Conservation (phyloP, 2,329 filamentous ascomycete genomes). For the Onygena corvina region DNA sequence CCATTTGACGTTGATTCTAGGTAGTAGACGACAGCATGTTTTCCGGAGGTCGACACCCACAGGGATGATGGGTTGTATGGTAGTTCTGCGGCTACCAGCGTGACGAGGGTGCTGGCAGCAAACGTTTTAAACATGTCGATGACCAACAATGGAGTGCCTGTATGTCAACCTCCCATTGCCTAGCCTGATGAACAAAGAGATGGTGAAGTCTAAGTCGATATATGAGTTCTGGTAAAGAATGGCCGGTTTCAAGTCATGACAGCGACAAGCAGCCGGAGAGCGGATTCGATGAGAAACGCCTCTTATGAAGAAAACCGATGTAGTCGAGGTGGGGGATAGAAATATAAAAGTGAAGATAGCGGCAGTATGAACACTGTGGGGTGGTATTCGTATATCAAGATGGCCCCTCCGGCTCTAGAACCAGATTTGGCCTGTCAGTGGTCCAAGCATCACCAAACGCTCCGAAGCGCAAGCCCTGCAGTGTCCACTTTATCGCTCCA, state of each 20-base stretch:
- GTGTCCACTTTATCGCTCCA: not conserved
- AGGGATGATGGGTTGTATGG: slow-evolving; percentile 17
- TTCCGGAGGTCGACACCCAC: slow-evolving; percentile 10
- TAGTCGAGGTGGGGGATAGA: not conserved
- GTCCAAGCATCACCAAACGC: not conserved
- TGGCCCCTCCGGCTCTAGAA: not conserved
- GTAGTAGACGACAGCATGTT: slow-evolving; percentile 11
- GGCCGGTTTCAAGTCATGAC: not conserved
- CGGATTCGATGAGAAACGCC: not conserved
- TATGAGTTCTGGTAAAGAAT: not conserved
- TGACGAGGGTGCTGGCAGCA: slow-evolving; percentile 4
- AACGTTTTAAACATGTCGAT: slow-evolving; percentile 12
- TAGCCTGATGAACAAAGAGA: not conserved
- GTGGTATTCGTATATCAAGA: too few relatives aligned
- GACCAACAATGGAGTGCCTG: not conserved
- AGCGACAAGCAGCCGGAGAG: not conserved
- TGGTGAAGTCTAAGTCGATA: not conserved
- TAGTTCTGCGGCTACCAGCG: slow-evolving; percentile 6
- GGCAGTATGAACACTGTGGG: too few relatives aligned
- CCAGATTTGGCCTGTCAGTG: not conserved
- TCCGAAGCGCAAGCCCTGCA: too few relatives aligned
- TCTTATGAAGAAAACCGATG: not conserved
- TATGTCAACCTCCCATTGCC: not conserved
- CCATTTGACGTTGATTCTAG: slow-evolving; percentile 11
- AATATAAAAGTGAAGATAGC: too few relatives aligned